Evolutionary conservation across 2,329 filamentous ascomycete species (phyloP).

Genomic region (Grosmannia huntii): DNA sequence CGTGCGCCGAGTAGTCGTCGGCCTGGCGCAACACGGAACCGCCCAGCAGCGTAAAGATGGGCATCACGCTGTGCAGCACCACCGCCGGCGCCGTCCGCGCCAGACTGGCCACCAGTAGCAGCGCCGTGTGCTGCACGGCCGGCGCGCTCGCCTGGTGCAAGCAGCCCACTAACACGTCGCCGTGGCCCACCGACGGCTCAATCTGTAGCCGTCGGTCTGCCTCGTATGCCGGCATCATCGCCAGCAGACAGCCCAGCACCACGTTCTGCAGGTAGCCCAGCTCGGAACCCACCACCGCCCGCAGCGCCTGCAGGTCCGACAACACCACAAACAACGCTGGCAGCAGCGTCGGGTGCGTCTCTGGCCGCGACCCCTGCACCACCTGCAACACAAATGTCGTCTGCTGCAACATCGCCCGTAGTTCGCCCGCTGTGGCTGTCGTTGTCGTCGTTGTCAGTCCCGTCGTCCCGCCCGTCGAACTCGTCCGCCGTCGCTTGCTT

Average conservation of each 20-base stretch:
- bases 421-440: constrained; percentile 37
- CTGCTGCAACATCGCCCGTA: constrained; percentile 56
- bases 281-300: constrained; percentile 68
- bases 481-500: constrained; percentile 69
- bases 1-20: constrained; percentile 93
- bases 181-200: constrained; percentile 68
- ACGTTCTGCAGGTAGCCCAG: constrained; percentile 83
- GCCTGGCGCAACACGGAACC: constrained; percentile 81
- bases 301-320: constrained; percentile 77
- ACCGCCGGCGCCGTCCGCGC: constrained; percentile 81
- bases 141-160: constrained; percentile 84
- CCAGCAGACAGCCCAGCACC: constrained; percentile 66
- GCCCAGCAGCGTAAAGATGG: constrained; percentile 97
- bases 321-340: constrained; percentile 71
- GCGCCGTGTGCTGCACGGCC: constrained; percentile 82
- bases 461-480: constrained; percentile 36
- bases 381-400: constrained; percentile 82
- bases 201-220: constrained; percentile 47
- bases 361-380: constrained; percentile 67
- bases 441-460: constrained; percentile 13
- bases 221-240: constrained; percentile 71
- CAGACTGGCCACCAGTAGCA: constrained; percentile 76
- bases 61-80: constrained; percentile 95
- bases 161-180: constrained; percentile 86
- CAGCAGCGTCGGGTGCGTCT: constrained; percentile 63